These are phyloP conservation scores for Thielaviopsis populi DNA, from an alignment of 2,329 filamentous ascomycete species.

Conservation along the genomic window DNA sequence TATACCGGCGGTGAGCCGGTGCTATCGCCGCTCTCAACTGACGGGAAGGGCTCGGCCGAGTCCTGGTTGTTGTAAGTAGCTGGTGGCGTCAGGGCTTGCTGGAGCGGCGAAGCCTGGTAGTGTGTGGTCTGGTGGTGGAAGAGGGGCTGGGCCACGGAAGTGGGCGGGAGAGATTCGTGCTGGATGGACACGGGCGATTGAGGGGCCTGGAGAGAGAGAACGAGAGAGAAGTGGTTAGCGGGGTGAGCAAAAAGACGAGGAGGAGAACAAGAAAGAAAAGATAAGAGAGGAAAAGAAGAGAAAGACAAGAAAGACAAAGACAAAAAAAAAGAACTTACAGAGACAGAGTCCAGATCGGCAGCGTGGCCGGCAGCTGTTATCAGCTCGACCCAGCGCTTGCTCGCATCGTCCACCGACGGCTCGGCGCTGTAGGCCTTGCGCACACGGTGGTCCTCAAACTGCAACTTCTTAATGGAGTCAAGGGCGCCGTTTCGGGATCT, in stretches of 20 bases:
- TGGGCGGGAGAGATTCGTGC: slow-evolving; percentile 42
- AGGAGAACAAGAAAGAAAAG: neutral
- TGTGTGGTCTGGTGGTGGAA: slow-evolving; percentile 39
- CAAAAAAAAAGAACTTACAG: slow-evolving; percentile 40
- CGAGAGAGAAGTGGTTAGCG: neutral
- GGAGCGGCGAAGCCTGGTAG: slow-evolving; percentile 80
- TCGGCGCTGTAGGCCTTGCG: slow-evolving; percentile 79
- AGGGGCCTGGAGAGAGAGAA: slow-evolving; percentile 34
- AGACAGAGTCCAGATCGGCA: slow-evolving; percentile 80
- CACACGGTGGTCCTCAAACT: slow-evolving; percentile 45
- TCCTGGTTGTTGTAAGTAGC: slow-evolving; percentile 45
- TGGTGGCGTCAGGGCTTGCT: slow-evolving; percentile 80
- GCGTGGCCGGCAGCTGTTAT: slow-evolving; percentile 65
- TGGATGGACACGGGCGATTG: slow-evolving; percentile 51
- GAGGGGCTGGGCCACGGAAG: slow-evolving; percentile 42
- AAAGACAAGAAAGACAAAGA: neutral
- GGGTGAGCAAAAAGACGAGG: no score
- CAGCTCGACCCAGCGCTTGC: slow-evolving; percentile 89
- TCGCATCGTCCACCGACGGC: slow-evolving; percentile 58
- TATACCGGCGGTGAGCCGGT: slow-evolving; percentile 60
- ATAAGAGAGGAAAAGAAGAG: neutral
- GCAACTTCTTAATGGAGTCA: slow-evolving; percentile 9
- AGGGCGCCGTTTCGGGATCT: slow-evolving; percentile 35
- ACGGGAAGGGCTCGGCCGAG: slow-evolving; percentile 67
- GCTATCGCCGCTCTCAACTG: slow-evolving; percentile 64